These are phyloP conservation scores for Thelonectria olida DNA, from an alignment of 2,329 filamentous ascomycete genomes.

Conservation along the genomic window DNA sequence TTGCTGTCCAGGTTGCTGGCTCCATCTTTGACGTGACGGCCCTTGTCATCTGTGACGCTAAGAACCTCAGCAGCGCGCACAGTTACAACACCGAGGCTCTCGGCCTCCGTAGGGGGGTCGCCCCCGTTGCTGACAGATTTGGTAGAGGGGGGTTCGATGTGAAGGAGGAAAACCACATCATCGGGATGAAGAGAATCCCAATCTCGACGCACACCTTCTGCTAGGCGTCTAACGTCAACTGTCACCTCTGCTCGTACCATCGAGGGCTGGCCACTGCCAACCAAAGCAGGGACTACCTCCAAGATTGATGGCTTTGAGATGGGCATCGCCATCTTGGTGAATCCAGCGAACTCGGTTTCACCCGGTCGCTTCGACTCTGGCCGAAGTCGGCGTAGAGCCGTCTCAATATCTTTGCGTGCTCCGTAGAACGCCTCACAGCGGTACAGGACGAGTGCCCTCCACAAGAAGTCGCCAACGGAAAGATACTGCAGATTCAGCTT, in stretches of 20 bases:
- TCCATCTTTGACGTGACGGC: conserved; percentile 73
- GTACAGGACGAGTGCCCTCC: conserved; percentile 90
- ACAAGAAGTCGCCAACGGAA: conserved; percentile 95
- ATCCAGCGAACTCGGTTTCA: conserved; percentile 80
- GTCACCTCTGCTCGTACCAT: conserved; percentile 86
- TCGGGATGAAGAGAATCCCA: conserved; percentile 90
- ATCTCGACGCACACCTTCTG: conserved; percentile 78
- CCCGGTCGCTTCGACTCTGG: conserved; percentile 72
- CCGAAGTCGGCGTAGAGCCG: conserved; percentile 79
- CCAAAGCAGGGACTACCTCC: conserved; percentile 82
- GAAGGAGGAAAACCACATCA: conserved; percentile 89
- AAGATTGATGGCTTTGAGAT: conserved; percentile 88
- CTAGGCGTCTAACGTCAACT: conserved; percentile 83
- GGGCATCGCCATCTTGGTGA: conserved; percentile 90
- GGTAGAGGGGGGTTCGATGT: conserved; percentile 70
- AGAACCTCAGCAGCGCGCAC: conserved; percentile 87
- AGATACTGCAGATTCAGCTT: conserved; percentile 97
- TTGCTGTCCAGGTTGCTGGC: conserved; percentile 70
- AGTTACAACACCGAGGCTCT: conserved; percentile 73
- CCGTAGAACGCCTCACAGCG: conserved; percentile 93
- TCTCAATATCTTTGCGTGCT: conserved; percentile 90
- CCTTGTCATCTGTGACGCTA: conserved; percentile 87
- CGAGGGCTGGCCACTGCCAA: conserved; percentile 85
- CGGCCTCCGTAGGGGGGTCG: conserved; percentile 54
- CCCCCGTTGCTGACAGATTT: conserved; percentile 63